These are phyloP conservation scores for Cystobasidiaceae sp. DNA, from an alignment of 1,284 basidiomycete genomes.

Conservation along the genomic window DNA sequence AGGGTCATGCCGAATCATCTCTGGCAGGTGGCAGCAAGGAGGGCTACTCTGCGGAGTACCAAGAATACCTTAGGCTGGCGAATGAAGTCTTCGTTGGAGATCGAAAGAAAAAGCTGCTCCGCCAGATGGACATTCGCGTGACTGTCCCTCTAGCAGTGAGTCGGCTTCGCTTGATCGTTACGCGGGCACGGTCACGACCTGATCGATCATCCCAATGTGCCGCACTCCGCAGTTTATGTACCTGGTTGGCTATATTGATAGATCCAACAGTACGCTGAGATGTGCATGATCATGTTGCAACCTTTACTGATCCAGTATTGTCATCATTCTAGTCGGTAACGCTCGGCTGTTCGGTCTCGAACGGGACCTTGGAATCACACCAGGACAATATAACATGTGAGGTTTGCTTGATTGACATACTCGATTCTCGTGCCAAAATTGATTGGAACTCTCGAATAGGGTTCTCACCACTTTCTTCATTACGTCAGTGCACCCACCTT, in stretches of 20 bases:
- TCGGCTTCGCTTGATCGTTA: not conserved
- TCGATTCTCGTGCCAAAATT: too few species aligned
- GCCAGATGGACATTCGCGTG: conserved; percentile 8
- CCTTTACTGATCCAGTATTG: not conserved
- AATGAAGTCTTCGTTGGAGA: conserved; percentile 15
- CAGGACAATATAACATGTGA: conserved; percentile 17
- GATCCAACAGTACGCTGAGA: conserved; percentile 9
- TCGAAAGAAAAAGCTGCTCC: not conserved
- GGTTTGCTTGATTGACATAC: too few species aligned
- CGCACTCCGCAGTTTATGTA: conserved; percentile 8
- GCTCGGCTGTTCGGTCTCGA: conserved; percentile 23
- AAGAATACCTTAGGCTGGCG: conserved; percentile 12
- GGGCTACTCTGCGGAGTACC: conserved; percentile 1
- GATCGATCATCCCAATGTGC: not conserved
- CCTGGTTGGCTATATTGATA: conserved; percentile 18
- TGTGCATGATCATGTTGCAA: not conserved
- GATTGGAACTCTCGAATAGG: too few species aligned
- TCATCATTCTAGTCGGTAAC: conserved; percentile 3
- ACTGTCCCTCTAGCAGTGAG: not conserved
- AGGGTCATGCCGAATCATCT: not conserved
- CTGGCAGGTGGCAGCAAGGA: not conserved
- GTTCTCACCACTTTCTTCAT: conserved; percentile 17
- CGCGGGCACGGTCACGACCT: not conserved
- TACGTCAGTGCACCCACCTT: too few species aligned
- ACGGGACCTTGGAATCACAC: not conserved